Base-by-base conservation (phyloP, 495 filamentous ascomycete genomes). In the Pseudoneurospora amorphoporcata region DNA sequence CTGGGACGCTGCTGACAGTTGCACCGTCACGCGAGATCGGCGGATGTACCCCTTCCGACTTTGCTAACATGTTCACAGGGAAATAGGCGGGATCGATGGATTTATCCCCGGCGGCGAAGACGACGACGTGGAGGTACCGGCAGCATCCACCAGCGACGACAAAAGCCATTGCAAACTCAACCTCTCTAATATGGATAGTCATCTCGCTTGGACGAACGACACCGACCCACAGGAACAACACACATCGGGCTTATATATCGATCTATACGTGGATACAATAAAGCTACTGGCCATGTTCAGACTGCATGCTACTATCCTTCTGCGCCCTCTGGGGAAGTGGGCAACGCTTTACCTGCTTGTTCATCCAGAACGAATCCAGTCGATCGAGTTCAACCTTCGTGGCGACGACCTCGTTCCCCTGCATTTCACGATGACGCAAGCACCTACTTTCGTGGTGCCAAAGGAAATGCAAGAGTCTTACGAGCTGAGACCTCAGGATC, bases 321-420 rank as follows among this genome's bases (percentile, higher is more conserved):
- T 38, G 37, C 37, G 37, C 37, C 37, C 37, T 38, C 37, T 38
- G 3, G 37, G 8, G 37, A 38, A 38, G 37, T 38, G 37, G 37
- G 7, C 37, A 38, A 38, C 37, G 37, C 37, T 72, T 43, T 19
- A 23, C 10, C 37, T 72, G 2, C 45, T 69, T 9, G 2, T 72
- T 8, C 14, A 72, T 43, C 71, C 71, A 69, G 71, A 72, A 69
- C 6, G 8, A 3, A 43, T 69, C 10, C 71, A 72, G 37, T 72
- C 58, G 2, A 68, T 72, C 40, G 32, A 39, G 8, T 69, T 68
- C 4, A 23, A 53, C 35, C 32, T 23, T 23, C 19, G 10, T 69
- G 65, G 16, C 19, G 38, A 23, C 23, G 39, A 8, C 19, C 69
- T 68, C 16, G 42, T 69, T 8, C 5, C 58, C 16, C 61, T 72